Evolutionary conservation across 352 stramenopile genomes (phyloP), one percentile per base, ranked within the genome.

Genomic region (Phytophthora cajani): DNA sequence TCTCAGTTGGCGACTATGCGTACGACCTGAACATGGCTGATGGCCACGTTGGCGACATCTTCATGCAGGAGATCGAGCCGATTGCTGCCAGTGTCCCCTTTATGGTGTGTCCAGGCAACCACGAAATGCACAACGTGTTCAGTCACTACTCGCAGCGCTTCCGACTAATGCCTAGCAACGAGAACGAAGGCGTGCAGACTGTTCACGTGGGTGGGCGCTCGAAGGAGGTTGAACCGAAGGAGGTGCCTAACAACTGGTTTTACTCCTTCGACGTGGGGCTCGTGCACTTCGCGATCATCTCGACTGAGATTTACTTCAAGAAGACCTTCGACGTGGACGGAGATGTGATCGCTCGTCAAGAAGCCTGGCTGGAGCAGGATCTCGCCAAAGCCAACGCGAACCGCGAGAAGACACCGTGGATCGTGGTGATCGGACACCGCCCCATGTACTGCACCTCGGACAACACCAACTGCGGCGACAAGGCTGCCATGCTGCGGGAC

Each of bases 21-120:
- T 97, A 97, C 71, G 89, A 97, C 54, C 75, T 97, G 62, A 79
- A 97, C 63, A 77, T 92, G 30, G 80, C 87, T 5, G 71, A 95
- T 23, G 91, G 91, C 3, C 78, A 85, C 56, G 86, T 95, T 16
- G 91, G 91, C 52, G 90, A 97, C 64, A 92, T 96, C 27, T 98
- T 95, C 75, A 95, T 98, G 89, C 85, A 93, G 42, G 84, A 94
- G 62, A 95, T 97, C 67, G 82, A 97, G 42, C 83, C 87, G 3
- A 95, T 97, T 56, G 89, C 90, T 19, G 82, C 87, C 16, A 76
- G 71, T 14, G 81, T 96, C 36, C 91, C 92, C 1, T 98, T 96
- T 66, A 97, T 98, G 90, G 89, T 97, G 49, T 85, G 86, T 11
- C 85, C 89, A 1, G 93, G 93, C 36, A 98, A 98, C 75, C 93